Percentiles rank a stretch among this genome's conserved stretches.
phyloP scores from a whole-genome alignment of 2,329 filamentous ascomycete species.

The Orbilia quercus region DNA sequence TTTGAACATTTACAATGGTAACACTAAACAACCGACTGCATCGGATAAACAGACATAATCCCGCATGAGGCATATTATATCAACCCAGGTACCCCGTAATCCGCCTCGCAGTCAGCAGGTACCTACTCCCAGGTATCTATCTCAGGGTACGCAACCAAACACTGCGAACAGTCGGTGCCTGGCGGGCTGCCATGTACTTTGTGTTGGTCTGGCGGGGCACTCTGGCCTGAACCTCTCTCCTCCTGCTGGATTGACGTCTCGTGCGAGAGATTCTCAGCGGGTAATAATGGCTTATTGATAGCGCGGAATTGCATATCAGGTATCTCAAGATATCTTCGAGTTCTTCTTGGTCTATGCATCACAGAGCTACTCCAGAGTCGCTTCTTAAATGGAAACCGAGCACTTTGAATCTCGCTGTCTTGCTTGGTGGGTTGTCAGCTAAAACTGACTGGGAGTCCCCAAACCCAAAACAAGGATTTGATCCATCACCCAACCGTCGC shows the following conservation, averaged over 20 bases:
- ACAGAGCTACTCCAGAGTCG: no score
- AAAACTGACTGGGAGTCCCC: no score
- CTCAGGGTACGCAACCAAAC: slow-evolving; percentile 4
- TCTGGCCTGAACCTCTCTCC: no score
- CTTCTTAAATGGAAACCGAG: no score
- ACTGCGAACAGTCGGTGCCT: not conserved
- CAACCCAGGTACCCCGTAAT: not conserved
- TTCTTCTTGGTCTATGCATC: no score
- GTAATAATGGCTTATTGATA: slow-evolving; percentile 53
- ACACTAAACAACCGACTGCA: no score
- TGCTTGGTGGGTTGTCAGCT: no score
- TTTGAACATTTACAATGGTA: not conserved
- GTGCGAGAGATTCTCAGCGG: slow-evolving; percentile 33
- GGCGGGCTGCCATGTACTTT: no score
- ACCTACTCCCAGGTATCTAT: not conserved
- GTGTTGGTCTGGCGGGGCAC: slow-evolving; percentile 17
- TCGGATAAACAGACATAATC: slow-evolving; percentile 14
- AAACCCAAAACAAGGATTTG: slow-evolving; percentile 26
- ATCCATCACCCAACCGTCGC: not conserved
- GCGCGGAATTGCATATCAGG: slow-evolving; percentile 1
- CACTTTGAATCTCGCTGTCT: not conserved
- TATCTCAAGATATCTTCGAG: not conserved
- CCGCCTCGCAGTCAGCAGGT: not conserved
- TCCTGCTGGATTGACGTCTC: slow-evolving; percentile 34
- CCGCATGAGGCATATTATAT: slow-evolving; percentile 48